Evolutionary conservation across 108 stramenopile genomes (phyloP).

Genomic region (Cylindrotheca closterium): DNA sequence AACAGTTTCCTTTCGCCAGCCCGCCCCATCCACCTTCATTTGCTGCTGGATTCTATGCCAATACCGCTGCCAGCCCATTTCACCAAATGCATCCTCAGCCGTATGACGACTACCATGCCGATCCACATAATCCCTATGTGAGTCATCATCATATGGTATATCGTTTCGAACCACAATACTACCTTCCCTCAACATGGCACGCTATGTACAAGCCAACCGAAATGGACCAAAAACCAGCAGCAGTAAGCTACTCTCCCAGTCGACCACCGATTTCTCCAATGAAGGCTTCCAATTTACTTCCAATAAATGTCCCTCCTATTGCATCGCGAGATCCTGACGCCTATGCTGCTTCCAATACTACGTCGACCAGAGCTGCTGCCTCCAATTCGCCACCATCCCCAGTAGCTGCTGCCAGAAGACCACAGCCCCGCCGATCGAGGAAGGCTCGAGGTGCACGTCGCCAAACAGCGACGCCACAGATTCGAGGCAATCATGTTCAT

Average conservation of each 20-base stretch:
- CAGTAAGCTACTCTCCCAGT: background rate
- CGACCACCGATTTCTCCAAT: background rate
- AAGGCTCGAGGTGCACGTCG: background rate
- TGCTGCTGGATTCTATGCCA: no score
- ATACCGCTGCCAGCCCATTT: no score
- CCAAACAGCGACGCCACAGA: background rate
- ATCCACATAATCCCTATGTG: background rate
- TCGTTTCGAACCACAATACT: background rate
- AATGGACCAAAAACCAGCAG: background rate
- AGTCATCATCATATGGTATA: background rate
- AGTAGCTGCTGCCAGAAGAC: background rate
- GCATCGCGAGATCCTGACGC: background rate
- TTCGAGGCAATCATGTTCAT: background rate
- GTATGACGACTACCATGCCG: background rate
- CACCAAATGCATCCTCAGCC: no score
- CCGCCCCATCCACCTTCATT: background rate
- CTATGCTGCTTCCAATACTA: slow-evolving; percentile 11
- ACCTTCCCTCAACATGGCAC: background rate
- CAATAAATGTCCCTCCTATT: background rate
- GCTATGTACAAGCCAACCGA: background rate
- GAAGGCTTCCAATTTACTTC: background rate
- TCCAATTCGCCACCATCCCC: background rate
- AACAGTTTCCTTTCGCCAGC: background rate
- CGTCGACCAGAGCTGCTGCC: background rate
- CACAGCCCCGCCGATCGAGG: background rate